phyloP scores from a whole-genome alignment of 2,329 filamentous ascomycete genomes.

The Elsinoe ampelina region DNA sequence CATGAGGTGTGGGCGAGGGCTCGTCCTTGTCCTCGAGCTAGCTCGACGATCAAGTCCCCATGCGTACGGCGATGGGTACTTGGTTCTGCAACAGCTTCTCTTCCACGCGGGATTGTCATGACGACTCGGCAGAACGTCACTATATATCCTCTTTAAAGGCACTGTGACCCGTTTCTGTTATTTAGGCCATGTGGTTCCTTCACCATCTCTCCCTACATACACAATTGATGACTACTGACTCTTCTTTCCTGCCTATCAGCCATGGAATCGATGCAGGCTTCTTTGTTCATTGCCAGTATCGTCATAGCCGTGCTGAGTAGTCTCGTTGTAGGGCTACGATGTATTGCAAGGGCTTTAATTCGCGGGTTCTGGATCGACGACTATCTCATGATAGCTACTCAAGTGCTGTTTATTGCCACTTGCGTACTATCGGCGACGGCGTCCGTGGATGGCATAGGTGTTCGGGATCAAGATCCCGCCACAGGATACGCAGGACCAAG shows the following conservation, averaged over 20 bases:
- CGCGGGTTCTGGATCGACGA: slow-evolving; percentile 16
- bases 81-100: too few relatives aligned
- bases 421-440: slow-evolving; percentile 7
- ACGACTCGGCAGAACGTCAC: too few relatives aligned
- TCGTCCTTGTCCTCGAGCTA: too few relatives aligned
- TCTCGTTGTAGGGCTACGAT: slow-evolving; percentile 14
- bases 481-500: slow-evolving; percentile 7
- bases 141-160: too few relatives aligned
- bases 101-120: too few relatives aligned
- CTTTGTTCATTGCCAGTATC: slow-evolving; percentile 4
- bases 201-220: neutral
- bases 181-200: too few relatives aligned
- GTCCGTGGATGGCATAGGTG: slow-evolving; percentile 14
- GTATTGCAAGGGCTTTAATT: slow-evolving; percentile 11
- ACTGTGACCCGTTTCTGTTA: too few relatives aligned
- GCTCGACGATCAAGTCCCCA: too few relatives aligned
- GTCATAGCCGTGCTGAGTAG: slow-evolving; percentile 13
- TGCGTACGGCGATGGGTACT: too few relatives aligned
- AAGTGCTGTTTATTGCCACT: slow-evolving; percentile 14
- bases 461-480: neutral
- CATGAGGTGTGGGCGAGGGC: too few relatives aligned
- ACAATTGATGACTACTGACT: neutral
- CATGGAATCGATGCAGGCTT: slow-evolving; percentile 5
- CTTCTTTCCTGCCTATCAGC: neutral
- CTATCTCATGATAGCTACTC: slow-evolving; percentile 14